Percentiles rank a stretch among this genome's conserved stretches.
These are phyloP conservation scores for Aspergillus baeticus DNA, from an alignment of 495 filamentous ascomycete species.

Conservation along the genomic window DNA sequence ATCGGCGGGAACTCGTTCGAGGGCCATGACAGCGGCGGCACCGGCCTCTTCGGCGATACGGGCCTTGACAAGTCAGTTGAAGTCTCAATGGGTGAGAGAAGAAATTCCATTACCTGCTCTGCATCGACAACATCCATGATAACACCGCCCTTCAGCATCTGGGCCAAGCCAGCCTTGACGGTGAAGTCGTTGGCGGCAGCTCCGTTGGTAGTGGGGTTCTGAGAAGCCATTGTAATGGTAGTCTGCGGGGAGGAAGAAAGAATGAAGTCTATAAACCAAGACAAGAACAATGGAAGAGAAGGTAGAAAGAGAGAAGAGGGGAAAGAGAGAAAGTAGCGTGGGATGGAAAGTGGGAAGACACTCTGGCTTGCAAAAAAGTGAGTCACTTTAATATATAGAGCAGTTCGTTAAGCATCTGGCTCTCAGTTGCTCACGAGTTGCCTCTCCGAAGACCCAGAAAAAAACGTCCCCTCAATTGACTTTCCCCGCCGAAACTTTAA, in stretches of 20 bases:
- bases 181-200: constrained; percentile 53
- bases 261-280: constrained; percentile 9
- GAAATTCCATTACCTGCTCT: constrained; percentile 60
- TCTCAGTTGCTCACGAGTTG: not conserved
- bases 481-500: constrained; percentile 11
- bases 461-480: not conserved
- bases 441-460: not conserved
- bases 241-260: not conserved
- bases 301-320: constrained; percentile 1
- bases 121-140: constrained; percentile 99
- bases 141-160: constrained; percentile 98
- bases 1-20: constrained; percentile 96
- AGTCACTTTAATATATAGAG: not conserved
- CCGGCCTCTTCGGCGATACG: constrained; percentile 97
- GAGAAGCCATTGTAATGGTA: constrained; percentile 35
- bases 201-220: constrained; percentile 28
- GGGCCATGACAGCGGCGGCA: constrained; percentile 94
- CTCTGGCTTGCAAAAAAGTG: not conserved
- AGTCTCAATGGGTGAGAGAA: not conserved
- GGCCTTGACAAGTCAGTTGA: constrained; percentile 48
- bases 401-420: too few species aligned
- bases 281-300: constrained; percentile 1
- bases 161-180: constrained; percentile 90
- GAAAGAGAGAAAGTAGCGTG: constrained; percentile 1
- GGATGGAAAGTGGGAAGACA: not conserved